These are phyloP conservation scores for Trichoderma oligosporum DNA, from an alignment of 2,329 filamentous ascomycete species.

Conservation along the genomic window DNA sequence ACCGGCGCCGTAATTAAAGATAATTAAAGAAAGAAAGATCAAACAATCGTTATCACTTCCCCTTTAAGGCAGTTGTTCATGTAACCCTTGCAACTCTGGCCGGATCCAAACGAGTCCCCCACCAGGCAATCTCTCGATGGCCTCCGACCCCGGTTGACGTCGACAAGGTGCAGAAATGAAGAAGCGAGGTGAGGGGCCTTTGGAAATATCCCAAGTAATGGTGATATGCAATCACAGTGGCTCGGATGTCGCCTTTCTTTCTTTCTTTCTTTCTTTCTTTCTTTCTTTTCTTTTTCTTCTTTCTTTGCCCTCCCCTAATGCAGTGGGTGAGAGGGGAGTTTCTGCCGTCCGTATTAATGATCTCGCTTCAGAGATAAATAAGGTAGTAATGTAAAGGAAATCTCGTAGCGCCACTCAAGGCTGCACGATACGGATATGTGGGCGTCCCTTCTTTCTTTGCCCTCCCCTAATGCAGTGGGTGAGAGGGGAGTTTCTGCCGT, in stretches of 20 bases:
- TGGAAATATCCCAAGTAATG: neutral
- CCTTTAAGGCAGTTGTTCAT: slow-evolving; percentile 16
- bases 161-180: neutral
- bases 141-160: slow-evolving; percentile 1
- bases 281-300: neutral
- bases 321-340: neutral
- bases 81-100: slow-evolving; percentile 2
- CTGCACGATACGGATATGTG: neutral
- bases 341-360: neutral
- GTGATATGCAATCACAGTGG: neutral
- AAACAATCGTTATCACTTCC: slow-evolving; percentile 1
- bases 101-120: slow-evolving; percentile 5
- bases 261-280: neutral
- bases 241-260: neutral
- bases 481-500: neutral
- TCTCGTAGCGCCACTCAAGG: slow-evolving; percentile 9
- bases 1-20: slow-evolving; percentile 6
- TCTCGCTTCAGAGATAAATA: slow-evolving; percentile 3
- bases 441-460: neutral
- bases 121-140: slow-evolving; percentile 14
- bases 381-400: slow-evolving; percentile 3
- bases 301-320: neutral
- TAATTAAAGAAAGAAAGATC: neutral
- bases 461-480: neutral
- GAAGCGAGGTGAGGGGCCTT: neutral